These are phyloP conservation scores for Crithidia expoeki DNA, from an alignment of 208 protist genomes.

Conservation along the genomic window DNA sequence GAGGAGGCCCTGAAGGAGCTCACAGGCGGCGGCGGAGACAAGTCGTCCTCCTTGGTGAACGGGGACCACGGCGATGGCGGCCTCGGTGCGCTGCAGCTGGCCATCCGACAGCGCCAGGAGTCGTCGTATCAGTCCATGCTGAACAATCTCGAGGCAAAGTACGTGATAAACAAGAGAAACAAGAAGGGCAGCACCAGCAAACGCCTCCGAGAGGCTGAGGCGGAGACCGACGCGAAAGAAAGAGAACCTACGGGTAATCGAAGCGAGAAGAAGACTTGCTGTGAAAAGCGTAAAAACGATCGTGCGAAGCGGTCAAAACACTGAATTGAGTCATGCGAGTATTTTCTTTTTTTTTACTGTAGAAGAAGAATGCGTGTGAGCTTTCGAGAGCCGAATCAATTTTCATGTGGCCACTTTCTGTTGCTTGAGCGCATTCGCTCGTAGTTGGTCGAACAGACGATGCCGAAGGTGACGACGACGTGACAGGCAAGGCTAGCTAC, in stretches of 20 bases:
- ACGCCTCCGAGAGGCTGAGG: conserved; percentile 17
- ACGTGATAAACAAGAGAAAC: conserved; percentile 38
- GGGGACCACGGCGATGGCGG: conserved; percentile 19
- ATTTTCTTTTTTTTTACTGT: too few species aligned
- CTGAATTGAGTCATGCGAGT: too few species aligned
- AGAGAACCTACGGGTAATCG: background rate
- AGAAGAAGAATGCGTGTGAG: too few species aligned
- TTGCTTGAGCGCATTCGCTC: background rate
- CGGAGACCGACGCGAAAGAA: background rate
- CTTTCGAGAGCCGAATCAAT: background rate
- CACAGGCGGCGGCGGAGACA: conserved; percentile 8
- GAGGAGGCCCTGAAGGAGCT: conserved; percentile 62
- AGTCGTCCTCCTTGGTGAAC: background rate
- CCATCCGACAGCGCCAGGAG: conserved; percentile 71
- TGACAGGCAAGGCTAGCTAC: too few species aligned
- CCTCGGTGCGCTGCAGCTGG: conserved; percentile 57
- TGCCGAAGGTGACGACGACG: background rate
- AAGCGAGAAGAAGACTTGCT: background rate
- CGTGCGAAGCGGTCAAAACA: background rate
- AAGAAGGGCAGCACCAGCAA: conserved; percentile 13
- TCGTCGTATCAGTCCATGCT: conserved; percentile 68
- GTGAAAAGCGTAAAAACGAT: background rate
- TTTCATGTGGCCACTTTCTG: background rate
- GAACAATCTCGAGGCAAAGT: conserved; percentile 64
- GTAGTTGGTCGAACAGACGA: background rate